These are phyloP conservation scores for Chlorella variabilis DNA, from an alignment of 163 green algal genomes.

Conservation along the genomic window DNA sequence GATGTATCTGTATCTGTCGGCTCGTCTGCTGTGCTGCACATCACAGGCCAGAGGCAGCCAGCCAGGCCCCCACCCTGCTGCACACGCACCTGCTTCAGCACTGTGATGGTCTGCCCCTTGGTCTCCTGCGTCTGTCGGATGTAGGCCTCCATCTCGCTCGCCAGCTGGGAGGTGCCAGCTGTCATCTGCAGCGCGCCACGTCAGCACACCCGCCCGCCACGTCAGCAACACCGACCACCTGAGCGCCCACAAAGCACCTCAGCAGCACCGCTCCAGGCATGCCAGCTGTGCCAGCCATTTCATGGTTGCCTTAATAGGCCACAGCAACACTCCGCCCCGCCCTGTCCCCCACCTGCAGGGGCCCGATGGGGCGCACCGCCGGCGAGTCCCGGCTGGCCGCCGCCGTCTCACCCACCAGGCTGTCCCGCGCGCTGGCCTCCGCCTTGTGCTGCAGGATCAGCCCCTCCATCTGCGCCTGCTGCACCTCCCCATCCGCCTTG, in stretches of 20 bases:
- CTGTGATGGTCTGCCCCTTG: constrained; percentile 50
- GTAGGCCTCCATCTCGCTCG: constrained; percentile 53
- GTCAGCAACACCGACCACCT: no score
- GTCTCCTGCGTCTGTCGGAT: constrained; percentile 53
- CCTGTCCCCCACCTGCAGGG: background rate
- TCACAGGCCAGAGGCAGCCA: no score
- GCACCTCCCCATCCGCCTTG: constrained; percentile 33
- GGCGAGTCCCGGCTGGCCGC: background rate
- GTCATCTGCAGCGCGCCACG: constrained; percentile 49
- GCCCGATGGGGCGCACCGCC: background rate
- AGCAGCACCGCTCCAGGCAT: no score
- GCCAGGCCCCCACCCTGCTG: no score
- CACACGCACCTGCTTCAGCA: constrained; percentile 78
- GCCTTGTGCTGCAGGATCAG: constrained; percentile 45
- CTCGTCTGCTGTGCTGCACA: no score
- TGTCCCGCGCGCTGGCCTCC: constrained; percentile 15
- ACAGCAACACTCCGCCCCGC: no score
- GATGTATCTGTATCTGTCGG: no score
- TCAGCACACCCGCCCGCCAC: no score
- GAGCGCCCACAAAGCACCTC: no score
- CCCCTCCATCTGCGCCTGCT: constrained; percentile 39
- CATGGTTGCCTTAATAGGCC: no score
- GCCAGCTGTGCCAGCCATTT: no score
- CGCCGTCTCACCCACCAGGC: constrained; percentile 14
- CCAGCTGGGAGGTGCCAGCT: constrained; percentile 33